Evolutionary conservation across 805 yeast species (phyloP).

Genomic region (Yarrowia sp.): DNA sequence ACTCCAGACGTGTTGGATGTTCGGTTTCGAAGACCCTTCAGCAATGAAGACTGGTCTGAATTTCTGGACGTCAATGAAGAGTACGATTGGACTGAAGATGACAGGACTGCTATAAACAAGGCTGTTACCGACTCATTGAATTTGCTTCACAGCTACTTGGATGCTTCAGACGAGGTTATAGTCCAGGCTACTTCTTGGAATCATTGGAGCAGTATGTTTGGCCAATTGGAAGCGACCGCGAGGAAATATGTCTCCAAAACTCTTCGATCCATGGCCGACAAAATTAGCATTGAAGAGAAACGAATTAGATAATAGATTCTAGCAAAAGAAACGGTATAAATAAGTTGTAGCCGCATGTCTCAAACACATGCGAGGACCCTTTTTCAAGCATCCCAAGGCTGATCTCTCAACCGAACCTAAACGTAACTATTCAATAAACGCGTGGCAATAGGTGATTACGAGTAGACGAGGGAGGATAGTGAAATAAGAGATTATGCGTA

Average conservation of each 20-base stretch:
- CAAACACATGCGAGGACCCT: no score
- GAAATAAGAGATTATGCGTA: neutral
- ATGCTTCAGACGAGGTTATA: constrained; percentile 22
- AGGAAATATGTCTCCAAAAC: neutral
- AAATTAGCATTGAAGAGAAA: constrained; percentile 16
- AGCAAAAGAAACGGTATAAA: neutral
- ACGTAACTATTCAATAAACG: constrained; percentile 20
- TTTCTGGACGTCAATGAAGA: constrained; percentile 59
- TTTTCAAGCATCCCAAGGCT: neutral
- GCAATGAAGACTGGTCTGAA: constrained; percentile 56
- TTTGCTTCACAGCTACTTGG: constrained; percentile 6
- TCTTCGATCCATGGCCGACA: constrained; percentile 17
- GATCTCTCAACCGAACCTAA: neutral
- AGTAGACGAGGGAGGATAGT: neutral
- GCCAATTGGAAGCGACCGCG: neutral
- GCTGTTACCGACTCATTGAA: constrained; percentile 23
- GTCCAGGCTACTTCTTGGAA: constrained; percentile 16
- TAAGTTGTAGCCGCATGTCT: neutral
- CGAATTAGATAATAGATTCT: neutral
- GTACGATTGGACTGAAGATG: constrained; percentile 55
- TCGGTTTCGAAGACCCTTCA: constrained; percentile 42
- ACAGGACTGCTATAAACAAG: constrained; percentile 43
- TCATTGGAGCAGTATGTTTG: constrained; percentile 19
- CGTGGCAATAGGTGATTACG: constrained; percentile 8
- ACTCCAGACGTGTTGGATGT: constrained; percentile 55